Conservation (phyloP, 2,329 filamentous ascomycete genomes). For the Trichoderma asperellum region DNA sequence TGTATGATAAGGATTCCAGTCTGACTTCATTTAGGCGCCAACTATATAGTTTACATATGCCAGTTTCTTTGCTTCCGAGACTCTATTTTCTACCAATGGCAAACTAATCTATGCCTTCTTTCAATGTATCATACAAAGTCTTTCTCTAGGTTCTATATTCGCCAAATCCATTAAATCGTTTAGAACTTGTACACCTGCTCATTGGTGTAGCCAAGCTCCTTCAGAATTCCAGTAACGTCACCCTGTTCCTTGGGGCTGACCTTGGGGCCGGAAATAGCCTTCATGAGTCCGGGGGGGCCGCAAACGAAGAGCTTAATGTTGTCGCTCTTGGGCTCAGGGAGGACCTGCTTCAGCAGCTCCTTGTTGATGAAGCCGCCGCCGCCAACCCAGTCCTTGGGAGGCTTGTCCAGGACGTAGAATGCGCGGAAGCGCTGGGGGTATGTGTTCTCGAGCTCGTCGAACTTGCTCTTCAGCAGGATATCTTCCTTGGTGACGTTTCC, state of each 20-base stretch:
- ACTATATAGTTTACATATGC: not conserved
- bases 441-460: conserved; percentile 86
- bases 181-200: conserved; percentile 97
- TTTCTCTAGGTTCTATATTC: not conserved
- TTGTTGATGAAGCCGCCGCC: conserved; percentile 83
- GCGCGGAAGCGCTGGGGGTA: conserved; percentile 94
- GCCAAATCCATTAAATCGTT: not conserved
- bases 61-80: conserved; percentile 5
- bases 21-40: not conserved
- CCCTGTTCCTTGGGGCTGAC: conserved; percentile 92
- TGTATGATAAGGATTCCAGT: too few species aligned
- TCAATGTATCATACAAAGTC: conserved; percentile 15
- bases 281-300: conserved; percentile 90
- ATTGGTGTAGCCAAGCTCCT: conserved; percentile 71
- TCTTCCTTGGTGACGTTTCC: conserved; percentile 90
- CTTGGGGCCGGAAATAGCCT: conserved; percentile 88
- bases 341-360: conserved; percentile 90
- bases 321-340: conserved; percentile 87
- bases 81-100: conserved; percentile 16
- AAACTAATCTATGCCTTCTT: conserved; percentile 6
- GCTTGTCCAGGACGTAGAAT: conserved; percentile 89
- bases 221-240: conserved; percentile 78
- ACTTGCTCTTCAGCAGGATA: conserved; percentile 86
- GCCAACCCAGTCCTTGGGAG: conserved; percentile 77
- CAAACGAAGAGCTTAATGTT: conserved; percentile 98